A percentile compares a stretch with the other conserved stretches of the same genome.
Conservation (phyloP, 306 rosid species). For the Quercus cerris region DNA sequence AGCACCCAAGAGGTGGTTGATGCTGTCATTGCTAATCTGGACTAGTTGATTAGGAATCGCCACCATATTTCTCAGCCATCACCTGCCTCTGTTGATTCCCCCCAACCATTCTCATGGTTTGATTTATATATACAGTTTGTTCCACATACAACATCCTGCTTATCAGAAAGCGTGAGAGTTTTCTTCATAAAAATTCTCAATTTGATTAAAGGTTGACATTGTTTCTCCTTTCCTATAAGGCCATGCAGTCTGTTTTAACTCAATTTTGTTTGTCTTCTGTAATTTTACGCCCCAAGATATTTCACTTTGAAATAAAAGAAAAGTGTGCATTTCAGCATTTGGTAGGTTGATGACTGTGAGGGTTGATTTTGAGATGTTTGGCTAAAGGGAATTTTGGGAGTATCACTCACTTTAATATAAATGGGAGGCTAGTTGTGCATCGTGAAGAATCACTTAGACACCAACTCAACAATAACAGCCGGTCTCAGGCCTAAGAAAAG, state of each 20-base stretch:
- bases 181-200: not conserved
- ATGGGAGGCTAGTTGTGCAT: no score
- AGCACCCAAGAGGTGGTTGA: constrained; percentile 61
- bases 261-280: not conserved
- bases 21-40: constrained; percentile 64
- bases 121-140: not conserved
- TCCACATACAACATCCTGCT: constrained; percentile 15
- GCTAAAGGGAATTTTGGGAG: no score
- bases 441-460: no score
- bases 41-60: constrained; percentile 14
- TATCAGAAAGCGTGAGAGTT: constrained; percentile 7
- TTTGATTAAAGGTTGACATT: not conserved
- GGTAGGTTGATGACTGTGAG: no score
- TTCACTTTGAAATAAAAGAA: not conserved
- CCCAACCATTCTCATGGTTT: not conserved
- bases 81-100: not conserved
- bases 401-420: no score
- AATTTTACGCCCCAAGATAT: not conserved
- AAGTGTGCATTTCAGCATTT: not conserved
- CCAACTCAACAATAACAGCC: no score
- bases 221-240: not conserved
- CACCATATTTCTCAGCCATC: not conserved
- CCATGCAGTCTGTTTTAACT: not conserved
- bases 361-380: no score
- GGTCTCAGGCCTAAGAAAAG: no score